These are phyloP conservation scores for Clarireedia hainanense DNA, from an alignment of 2,329 filamentous ascomycete genomes.

Conservation along the genomic window DNA sequence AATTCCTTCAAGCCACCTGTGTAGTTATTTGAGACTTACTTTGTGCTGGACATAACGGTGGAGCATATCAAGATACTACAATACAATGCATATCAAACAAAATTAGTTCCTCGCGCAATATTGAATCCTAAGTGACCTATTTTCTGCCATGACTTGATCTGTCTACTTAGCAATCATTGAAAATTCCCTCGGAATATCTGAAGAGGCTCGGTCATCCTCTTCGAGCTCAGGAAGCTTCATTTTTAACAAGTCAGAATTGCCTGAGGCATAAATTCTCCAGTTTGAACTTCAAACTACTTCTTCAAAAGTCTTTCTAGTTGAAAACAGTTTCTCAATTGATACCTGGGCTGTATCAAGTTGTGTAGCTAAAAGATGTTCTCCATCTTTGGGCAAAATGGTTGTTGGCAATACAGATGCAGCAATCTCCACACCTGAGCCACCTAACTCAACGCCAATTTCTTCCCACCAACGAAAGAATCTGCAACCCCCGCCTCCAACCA, in stretches of 20 bases:
- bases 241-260: not conserved
- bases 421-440: too few species aligned
- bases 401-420: too few species aligned
- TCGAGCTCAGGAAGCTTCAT: not conserved
- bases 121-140: not conserved
- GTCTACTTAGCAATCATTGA: not conserved
- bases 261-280: not conserved
- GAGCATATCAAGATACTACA: conserved; percentile 7
- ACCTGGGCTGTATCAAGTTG: not conserved
- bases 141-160: too few species aligned
- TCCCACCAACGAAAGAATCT: not conserved
- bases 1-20: conserved; percentile 10
- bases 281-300: not conserved
- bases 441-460: too few species aligned
- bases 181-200: not conserved
- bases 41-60: conserved; percentile 23
- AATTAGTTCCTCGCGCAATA: not conserved
- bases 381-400: too few species aligned
- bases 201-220: too few species aligned
- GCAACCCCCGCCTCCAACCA: not conserved
- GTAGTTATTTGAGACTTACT: conserved; percentile 11
- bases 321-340: not conserved
- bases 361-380: not conserved
- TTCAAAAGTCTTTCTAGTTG: not conserved
- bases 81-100: conserved; percentile 1